Evolutionary conservation across 495 filamentous ascomycete species (phyloP).

Genomic region (Neurospora sp.): DNA sequence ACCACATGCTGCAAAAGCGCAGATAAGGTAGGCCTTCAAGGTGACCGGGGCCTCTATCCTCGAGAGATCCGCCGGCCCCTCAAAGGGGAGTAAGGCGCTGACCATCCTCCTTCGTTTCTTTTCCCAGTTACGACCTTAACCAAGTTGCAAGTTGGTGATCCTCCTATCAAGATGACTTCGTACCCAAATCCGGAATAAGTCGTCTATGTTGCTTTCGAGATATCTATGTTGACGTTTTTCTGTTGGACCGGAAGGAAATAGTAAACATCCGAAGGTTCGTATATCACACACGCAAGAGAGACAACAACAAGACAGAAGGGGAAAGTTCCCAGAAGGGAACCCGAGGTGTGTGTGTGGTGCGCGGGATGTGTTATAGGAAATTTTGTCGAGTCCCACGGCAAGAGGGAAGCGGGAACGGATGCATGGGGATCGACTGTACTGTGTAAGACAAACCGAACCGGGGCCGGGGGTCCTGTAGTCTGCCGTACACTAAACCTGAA

Average conservation of each 20-base stretch:
- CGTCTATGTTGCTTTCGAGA: not conserved
- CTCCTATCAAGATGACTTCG: not conserved
- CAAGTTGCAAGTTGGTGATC: not conserved
- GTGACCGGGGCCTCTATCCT: constrained; percentile 58
- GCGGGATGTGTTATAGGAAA: not conserved
- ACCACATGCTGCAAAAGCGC: constrained; percentile 56
- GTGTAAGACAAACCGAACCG: not conserved
- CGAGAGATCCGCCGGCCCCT: constrained; percentile 32
- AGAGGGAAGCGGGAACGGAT: not conserved
- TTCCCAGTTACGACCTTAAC: not conserved
- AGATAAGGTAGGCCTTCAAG: constrained; percentile 54
- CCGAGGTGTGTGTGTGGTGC: not conserved
- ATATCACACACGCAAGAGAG: not conserved
- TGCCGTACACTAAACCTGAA: not conserved
- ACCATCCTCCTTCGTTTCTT: not conserved
- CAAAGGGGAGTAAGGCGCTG: constrained; percentile 12
- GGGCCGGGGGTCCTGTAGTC: not conserved
- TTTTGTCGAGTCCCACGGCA: not conserved
- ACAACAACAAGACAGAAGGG: not conserved
- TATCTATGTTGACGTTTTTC: not conserved
- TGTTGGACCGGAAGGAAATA: not conserved
- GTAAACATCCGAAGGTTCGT: not conserved
- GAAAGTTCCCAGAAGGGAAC: not conserved
- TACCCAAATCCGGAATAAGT: not conserved
- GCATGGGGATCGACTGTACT: not conserved